Base-by-base conservation (phyloP, 129 eudicot genomes). In the Heracleum sosnowskyi region DNA sequence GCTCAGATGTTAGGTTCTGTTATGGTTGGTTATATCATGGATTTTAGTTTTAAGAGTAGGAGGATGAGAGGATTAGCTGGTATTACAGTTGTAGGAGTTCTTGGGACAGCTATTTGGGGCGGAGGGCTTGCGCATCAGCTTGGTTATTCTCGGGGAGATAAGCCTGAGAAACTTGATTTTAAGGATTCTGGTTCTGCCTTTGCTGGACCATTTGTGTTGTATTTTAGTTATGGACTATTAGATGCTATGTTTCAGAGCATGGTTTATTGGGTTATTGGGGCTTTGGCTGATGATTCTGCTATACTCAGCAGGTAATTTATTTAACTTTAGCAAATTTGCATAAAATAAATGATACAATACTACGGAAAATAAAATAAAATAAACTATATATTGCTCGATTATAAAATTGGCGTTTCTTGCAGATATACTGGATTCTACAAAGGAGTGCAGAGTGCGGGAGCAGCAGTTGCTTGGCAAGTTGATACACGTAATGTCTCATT, bases 171-270 rank as follows among this genome's bases (percentile, higher is more conserved):
- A 46, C 84, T 92, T 26, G 97, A 92, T 83, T 92, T 92, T 49
- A 88, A 90, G 81, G 85, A 85, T 4, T 86, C 90, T 8, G 94
- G 92, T 24, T 53, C 85, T 28, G 91, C 77, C 78, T 89, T 86
- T 69, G 98, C 91, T 12, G 96, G 92, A 35, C 92, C 93, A 5
- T 93, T 91, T 77, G 88, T 93, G 83, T 84, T 89, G 82, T 90
- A 91, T 73, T 90, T 90, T 18, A 80, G 90, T 45, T 87, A 90
- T 70, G 99, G 99, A 4, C 79, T 95, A 75, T 83, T 92, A 17
- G 99, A 91, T 87, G 92, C 97, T 18, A 95, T 95, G 97, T 95
- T 92, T 78, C 99, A 95, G 86, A 92, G 97, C 78, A 88, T 90
- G 99, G 87, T 95, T 68, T 93, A 91, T 74, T 93, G 98, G 98